Evolutionary conservation across 768 basidiomycete genomes (phyloP).

Genomic region (Tricholoma bakamatsutake): DNA sequence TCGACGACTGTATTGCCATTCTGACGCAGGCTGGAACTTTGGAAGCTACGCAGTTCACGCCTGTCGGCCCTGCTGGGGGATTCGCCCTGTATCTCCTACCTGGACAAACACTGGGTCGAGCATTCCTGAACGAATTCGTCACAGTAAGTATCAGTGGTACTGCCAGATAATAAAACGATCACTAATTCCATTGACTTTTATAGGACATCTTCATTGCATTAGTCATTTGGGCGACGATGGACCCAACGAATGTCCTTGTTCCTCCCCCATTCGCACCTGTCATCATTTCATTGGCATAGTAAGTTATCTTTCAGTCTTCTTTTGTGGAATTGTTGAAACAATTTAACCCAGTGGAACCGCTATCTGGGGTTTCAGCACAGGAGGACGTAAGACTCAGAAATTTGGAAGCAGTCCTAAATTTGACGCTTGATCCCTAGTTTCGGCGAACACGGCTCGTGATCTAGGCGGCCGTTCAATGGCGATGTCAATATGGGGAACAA

Average conservation of each 20-base stretch:
- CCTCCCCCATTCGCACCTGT: slow-evolving; percentile 49
- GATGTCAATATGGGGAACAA: slow-evolving; percentile 54
- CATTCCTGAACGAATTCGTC: slow-evolving; percentile 53
- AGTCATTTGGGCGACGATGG: slow-evolving; percentile 45
- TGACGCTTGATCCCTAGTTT: slow-evolving; percentile 30
- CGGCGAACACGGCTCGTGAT: slow-evolving; percentile 65
- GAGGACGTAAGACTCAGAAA: slow-evolving; percentile 32
- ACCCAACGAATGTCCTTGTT: slow-evolving; percentile 54
- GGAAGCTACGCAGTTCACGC: slow-evolving; percentile 27
- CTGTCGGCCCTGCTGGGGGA: slow-evolving; percentile 42
- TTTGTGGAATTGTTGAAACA: not conserved
- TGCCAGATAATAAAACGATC: too few species aligned
- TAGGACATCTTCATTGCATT: slow-evolving; percentile 15
- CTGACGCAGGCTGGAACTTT: slow-evolving; percentile 20
- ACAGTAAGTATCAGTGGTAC: slow-evolving; percentile 30
- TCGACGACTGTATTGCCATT: slow-evolving; percentile 31
- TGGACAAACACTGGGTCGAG: slow-evolving; percentile 37
- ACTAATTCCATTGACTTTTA: slow-evolving; percentile 29
- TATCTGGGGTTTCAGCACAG: slow-evolving; percentile 57
- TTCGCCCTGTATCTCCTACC: slow-evolving; percentile 45
- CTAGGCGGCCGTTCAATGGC: slow-evolving; percentile 58
- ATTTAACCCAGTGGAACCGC: slow-evolving; percentile 38
- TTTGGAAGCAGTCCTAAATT: not conserved
- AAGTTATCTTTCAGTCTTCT: slow-evolving; percentile 15
- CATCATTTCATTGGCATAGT: slow-evolving; percentile 59